Evolutionary conservation across 768 basidiomycete genomes (phyloP).

Genomic region (Gautieria morchelliformis): DNA sequence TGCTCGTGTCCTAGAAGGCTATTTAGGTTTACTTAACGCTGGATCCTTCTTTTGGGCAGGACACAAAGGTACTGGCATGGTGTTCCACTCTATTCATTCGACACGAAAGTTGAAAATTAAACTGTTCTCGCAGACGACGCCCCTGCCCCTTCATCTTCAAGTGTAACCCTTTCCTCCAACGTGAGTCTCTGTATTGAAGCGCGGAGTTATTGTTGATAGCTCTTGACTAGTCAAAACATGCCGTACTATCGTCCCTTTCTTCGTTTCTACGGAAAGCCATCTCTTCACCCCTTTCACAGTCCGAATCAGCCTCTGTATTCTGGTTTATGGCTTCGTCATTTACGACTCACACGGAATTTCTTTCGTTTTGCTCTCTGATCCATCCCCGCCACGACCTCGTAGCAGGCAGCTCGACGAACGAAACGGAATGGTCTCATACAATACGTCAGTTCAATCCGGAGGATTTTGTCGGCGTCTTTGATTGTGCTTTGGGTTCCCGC

Average conservation of each 20-base stretch:
- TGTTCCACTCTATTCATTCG: slow-evolving; percentile 2
- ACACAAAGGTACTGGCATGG: slow-evolving; percentile 12
- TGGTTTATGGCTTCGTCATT: slow-evolving; percentile 67
- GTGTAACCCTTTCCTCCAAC: slow-evolving; percentile 31
- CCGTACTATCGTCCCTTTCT: slow-evolving; percentile 64
- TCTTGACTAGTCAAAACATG: slow-evolving; percentile 56
- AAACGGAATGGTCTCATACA: not conserved
- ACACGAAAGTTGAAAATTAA: not conserved
- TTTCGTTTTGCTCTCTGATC: slow-evolving; percentile 42
- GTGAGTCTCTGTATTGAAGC: slow-evolving; percentile 28
- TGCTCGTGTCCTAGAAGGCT: slow-evolving; percentile 63
- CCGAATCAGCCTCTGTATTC: slow-evolving; percentile 28
- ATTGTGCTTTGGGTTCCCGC: slow-evolving; percentile 13
- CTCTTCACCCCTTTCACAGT: slow-evolving; percentile 11
- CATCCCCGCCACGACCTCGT: slow-evolving; percentile 15
- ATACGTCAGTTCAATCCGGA: slow-evolving; percentile 24
- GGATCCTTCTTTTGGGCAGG: slow-evolving; percentile 47
- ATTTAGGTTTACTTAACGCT: slow-evolving; percentile 67
- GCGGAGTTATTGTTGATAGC: not conserved
- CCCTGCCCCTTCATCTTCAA: slow-evolving; percentile 39
- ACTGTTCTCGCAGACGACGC: slow-evolving; percentile 18
- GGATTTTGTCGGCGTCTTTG: not conserved
- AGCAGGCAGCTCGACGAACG: not conserved
- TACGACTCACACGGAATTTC: slow-evolving; percentile 37
- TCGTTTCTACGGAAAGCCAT: slow-evolving; percentile 51